Evolutionary conservation across 768 basidiomycete genomes (phyloP).

Genomic region (Collybiopsis confluens): DNA sequence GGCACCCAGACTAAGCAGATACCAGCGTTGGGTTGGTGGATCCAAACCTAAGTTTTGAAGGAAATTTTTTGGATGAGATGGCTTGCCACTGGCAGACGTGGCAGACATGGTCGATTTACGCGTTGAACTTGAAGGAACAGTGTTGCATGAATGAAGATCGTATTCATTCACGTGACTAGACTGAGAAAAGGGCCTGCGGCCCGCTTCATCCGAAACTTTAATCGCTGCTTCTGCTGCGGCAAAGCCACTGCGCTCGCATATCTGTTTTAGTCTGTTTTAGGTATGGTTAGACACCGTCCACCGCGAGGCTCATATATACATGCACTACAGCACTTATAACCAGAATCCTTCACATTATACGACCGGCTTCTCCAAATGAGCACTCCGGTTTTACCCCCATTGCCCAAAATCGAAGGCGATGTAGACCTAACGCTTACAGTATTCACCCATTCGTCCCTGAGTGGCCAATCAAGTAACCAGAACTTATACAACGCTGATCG

Average conservation of each 20-base stretch:
- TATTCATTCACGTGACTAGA: no score
- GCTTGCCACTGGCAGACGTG: constrained; percentile 10
- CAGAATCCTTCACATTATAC: no score
- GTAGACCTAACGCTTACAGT: constrained; percentile 53
- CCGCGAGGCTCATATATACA: no score
- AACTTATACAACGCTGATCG: constrained; percentile 56
- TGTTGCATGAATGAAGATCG: no score
- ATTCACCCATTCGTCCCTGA: constrained; percentile 45
- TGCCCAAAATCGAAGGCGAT: constrained; percentile 56
- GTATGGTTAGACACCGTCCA: no score
- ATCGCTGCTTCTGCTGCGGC: no score
- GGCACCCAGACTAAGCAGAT: constrained; percentile 70
- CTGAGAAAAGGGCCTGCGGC: no score
- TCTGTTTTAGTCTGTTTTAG: no score
- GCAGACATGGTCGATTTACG: constrained; percentile 14
- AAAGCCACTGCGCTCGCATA: no score
- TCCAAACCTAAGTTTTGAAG: constrained; percentile 75
- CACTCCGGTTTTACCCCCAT: constrained; percentile 31
- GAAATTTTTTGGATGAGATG: constrained; percentile 29
- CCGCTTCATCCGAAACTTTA: no score
- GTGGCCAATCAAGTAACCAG: constrained; percentile 21
- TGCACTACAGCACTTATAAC: no score
- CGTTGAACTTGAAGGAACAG: no score
- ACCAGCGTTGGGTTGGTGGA: constrained; percentile 75
- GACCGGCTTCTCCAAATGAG: constrained; percentile 9